Evolutionary conservation across 2,329 filamentous ascomycete species (phyloP).

Genomic region (Coniochaeta prunicola): DNA sequence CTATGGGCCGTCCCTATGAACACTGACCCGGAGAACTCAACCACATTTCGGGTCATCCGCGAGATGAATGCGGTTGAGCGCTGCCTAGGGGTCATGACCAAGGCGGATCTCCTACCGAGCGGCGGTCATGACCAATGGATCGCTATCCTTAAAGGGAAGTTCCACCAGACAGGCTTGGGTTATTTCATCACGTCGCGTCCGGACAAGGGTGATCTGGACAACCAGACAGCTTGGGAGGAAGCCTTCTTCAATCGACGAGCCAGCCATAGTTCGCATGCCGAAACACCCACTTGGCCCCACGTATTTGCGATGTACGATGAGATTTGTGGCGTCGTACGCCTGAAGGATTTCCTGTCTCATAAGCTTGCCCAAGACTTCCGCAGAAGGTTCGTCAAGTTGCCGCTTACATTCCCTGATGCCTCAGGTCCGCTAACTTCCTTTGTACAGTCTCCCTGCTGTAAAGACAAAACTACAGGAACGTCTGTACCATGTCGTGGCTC

Average conservation of each 20-base stretch:
- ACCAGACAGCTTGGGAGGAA: constrained; percentile 45
- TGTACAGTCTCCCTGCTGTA: constrained; percentile 26
- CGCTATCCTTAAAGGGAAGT: constrained; percentile 52
- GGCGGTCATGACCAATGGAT: constrained; percentile 51
- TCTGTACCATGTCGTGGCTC: constrained; percentile 41
- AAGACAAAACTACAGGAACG: constrained; percentile 42
- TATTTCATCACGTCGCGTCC: constrained; percentile 74
- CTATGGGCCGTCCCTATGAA: constrained; percentile 74
- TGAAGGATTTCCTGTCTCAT: constrained; percentile 44
- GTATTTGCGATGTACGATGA: constrained; percentile 39
- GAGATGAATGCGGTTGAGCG: constrained; percentile 47
- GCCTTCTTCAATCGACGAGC: constrained; percentile 37
- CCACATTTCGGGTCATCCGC: constrained; percentile 58
- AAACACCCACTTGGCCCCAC: constrained; percentile 35
- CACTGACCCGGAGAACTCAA: constrained; percentile 68
- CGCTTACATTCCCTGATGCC: neutral
- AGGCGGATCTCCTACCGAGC: constrained; percentile 64
- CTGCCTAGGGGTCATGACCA: constrained; percentile 74
- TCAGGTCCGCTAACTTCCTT: neutral
- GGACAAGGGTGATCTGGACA: constrained; percentile 41
- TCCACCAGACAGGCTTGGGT: constrained; percentile 60
- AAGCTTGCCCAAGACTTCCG: constrained; percentile 47
- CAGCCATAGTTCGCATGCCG: constrained; percentile 14
- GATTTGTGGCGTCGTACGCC: constrained; percentile 44
- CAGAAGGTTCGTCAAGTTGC: constrained; percentile 30